Evolutionary conservation across 2,329 filamentous ascomycete genomes (phyloP), one percentile per base, ranked within the genome.

Genomic region (Pestalotiopsis sp.): DNA sequence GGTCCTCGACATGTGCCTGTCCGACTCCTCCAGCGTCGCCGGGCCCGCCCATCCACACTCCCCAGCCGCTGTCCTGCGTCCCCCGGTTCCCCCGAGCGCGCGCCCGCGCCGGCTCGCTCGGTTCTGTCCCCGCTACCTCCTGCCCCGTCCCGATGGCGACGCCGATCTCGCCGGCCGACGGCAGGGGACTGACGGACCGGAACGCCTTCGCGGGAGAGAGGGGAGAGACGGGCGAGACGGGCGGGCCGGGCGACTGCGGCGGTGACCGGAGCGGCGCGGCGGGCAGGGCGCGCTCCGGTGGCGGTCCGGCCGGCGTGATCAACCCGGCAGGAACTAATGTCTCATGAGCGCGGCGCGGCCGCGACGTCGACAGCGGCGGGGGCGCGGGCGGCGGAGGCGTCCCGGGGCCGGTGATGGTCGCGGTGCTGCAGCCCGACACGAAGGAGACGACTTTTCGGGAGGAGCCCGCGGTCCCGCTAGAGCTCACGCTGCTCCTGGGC

Each of bases 261-360:
- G n/a, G 72, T 71, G 67, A 64, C n/a, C 70, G n/a, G 2, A n/a
- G 25, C 7, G 64, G 66, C 1, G 69, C 67, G 36, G 27, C 20
- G 0, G 83, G 83, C 2, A 86, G 79, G 3, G 82, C 82, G n/a
- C 80, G 77, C 4, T 71, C 83, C 0, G 85, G 85, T 0, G 84
- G 84, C 0, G 85, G 84, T 0, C 84, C 83, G 25, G 73, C 77
- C 2, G 77, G 78, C 25, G 72, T 76, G 13, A 76, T 74, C 1
- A 78, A 72, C 79, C 79, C 0, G 81, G 79, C 5, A 82, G 81
- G 78, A 4, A 82, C 74, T 3, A 77, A 76, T 2, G 70, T 68
- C 23, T 81, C 79, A 61, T 81, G 79, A 0, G 80, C 79, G 1
- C 81, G 76, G 1, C 77, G 76, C 2, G 81, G 79, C 0, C 80